Evolutionary conservation across 179 eudicot genomes (phyloP).

Genomic region (Heliamphora pulchella): DNA sequence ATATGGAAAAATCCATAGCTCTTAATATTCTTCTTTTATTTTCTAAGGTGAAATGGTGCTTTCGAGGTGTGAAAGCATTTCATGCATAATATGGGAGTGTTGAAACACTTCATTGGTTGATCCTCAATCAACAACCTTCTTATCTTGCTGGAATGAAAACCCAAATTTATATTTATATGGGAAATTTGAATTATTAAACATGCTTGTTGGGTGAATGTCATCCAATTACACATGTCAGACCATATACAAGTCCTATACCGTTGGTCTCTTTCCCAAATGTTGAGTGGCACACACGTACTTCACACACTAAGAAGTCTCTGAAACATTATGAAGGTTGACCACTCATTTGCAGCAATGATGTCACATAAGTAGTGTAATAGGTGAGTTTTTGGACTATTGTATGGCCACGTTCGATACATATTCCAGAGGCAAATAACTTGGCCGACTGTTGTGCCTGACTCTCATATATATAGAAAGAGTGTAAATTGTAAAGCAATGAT

Average conservation of each 20-base stretch:
- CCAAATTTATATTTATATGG: neutral
- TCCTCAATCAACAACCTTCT: no score
- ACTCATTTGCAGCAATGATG: neutral
- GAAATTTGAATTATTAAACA: neutral
- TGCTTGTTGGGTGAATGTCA: neutral
- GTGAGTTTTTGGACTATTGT: neutral
- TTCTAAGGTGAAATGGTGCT: neutral
- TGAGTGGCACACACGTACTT: neutral
- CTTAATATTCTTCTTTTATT: neutral
- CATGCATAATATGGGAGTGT: neutral
- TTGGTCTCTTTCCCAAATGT: no score
- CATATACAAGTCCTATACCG: neutral
- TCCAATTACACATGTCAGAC: neutral
- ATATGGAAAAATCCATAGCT: no score
- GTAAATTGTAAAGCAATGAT: neutral
- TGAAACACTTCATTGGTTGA: neutral
- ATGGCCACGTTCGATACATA: neutral
- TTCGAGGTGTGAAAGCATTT: neutral
- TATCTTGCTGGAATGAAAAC: no score
- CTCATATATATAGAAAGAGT: neutral
- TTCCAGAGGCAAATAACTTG: neutral
- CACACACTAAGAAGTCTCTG: neutral
- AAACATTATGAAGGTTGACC: neutral
- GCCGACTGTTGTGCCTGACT: neutral
- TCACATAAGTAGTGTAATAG: neutral